These are phyloP conservation scores for Mallotus japonicus DNA, from an alignment of 441 rosid species.

Conservation along the genomic window DNA sequence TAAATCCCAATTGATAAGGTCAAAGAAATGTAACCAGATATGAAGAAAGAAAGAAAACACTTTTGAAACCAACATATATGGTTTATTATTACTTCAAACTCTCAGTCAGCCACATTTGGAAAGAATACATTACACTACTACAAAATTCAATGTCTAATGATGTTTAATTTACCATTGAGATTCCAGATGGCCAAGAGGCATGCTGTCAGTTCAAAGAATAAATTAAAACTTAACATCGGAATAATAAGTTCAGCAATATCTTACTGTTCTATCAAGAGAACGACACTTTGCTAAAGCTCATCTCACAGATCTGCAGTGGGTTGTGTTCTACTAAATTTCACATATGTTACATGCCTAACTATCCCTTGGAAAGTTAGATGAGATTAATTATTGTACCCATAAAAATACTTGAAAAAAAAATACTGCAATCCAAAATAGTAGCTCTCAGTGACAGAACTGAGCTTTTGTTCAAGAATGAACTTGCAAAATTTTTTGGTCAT, in stretches of 20 bases:
- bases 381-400: not conserved
- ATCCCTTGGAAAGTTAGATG: not conserved
- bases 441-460: not conserved
- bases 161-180: not conserved
- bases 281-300: not conserved
- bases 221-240: not conserved
- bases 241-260: not conserved
- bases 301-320: conserved; percentile 1
- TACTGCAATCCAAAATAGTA: not conserved
- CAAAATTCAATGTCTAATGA: not conserved
- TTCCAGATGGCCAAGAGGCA: conserved; percentile 9
- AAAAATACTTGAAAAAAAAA: not conserved
- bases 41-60: not conserved
- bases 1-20: not conserved
- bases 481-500: not conserved
- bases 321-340: not conserved
- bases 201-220: not conserved
- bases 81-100: conserved; percentile 3
- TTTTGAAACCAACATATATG: not conserved
- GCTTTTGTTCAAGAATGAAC: not conserved
- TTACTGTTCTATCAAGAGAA: not conserved
- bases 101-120: not conserved
- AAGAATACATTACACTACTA: not conserved
- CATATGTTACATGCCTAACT: not conserved
- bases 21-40: not conserved